Conservation (phyloP, 257 asterid genomes). For the Ligustrum vulgare region DNA sequence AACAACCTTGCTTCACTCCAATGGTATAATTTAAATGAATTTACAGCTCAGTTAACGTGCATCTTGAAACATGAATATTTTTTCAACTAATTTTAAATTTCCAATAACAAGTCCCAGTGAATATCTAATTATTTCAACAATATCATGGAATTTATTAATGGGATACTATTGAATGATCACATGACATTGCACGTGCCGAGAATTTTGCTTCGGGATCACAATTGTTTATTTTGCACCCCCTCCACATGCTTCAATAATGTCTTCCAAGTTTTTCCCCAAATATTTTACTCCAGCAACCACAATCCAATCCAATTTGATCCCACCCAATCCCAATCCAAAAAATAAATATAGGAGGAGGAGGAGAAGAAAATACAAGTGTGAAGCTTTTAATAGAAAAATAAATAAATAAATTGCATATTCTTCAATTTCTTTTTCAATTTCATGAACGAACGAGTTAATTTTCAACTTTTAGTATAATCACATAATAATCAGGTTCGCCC, state of each 20-base stretch:
- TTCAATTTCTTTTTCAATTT: no score
- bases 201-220: conserved; percentile 65
- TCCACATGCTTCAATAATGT: conserved; percentile 55
- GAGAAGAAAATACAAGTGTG: no score
- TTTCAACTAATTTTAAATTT: conserved; percentile 12
- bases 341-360: no score
- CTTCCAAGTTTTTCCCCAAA: conserved; percentile 18
- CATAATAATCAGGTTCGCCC: no score
- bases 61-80: neutral
- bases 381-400: no score
- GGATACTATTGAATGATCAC: conserved; percentile 35
- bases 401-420: no score
- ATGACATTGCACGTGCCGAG: conserved; percentile 62
- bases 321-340: no score
- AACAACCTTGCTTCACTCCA: neutral
- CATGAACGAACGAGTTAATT: no score
- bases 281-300: neutral
- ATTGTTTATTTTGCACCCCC: conserved; percentile 33
- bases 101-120: conserved; percentile 36
- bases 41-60: neutral
- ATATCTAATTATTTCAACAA: conserved; percentile 9
- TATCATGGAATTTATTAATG: conserved; percentile 9
- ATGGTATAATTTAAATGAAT: neutral
- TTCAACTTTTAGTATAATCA: no score
- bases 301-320: no score